These are phyloP conservation scores for Saccharomyces hybrid DNA, from an alignment of 1,139 yeast genomes.

Conservation along the genomic window DNA sequence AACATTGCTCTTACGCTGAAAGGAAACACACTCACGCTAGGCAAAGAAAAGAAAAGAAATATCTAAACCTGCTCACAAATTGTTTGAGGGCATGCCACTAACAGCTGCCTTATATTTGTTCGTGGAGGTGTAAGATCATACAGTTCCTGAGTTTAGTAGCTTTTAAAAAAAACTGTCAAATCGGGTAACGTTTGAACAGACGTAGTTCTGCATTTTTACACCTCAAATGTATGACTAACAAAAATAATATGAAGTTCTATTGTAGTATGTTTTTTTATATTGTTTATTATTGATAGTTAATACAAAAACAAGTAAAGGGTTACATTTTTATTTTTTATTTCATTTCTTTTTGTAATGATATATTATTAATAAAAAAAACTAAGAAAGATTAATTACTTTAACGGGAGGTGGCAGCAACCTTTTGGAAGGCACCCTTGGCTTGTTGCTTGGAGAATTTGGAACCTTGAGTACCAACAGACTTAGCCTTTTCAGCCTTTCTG, in stretches of 20 bases:
- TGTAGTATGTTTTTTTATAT: neutral
- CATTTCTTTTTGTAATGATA: slow-evolving; percentile 9
- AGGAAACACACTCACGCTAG: neutral
- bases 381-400: slow-evolving; percentile 35
- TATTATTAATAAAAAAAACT: neutral
- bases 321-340: slow-evolving; percentile 10
- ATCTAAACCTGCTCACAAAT: neutral
- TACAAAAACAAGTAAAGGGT: slow-evolving; percentile 14
- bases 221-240: neutral
- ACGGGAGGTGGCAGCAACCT: slow-evolving; percentile 94
- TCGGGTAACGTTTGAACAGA: neutral
- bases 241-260: neutral
- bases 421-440: slow-evolving; percentile 91
- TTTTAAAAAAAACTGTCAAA: neutral
- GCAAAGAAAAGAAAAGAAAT: neutral
- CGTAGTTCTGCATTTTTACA: neutral
- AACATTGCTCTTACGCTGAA: neutral
- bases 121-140: neutral
- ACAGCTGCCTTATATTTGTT: neutral
- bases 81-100: neutral
- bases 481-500: slow-evolving; percentile 91
- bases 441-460: slow-evolving; percentile 71
- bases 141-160: neutral
- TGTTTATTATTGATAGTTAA: neutral
- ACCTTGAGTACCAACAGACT: slow-evolving; percentile 66